phyloP scores from a whole-genome alignment of 805 yeast species.

The Kluyveromyces wickerhamii region DNA sequence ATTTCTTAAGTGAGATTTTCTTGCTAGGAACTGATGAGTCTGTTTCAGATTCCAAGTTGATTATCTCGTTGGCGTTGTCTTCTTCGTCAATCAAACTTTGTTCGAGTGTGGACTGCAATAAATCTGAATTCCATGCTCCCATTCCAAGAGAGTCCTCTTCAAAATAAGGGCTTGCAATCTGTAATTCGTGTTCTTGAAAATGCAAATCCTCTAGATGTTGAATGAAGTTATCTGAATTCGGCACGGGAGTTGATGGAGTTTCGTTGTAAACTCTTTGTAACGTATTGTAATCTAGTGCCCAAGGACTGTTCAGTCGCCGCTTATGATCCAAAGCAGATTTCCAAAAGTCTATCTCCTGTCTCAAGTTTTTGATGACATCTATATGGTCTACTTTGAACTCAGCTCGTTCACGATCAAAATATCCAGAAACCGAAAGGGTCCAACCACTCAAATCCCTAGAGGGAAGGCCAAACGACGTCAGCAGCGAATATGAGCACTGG shows the following conservation, averaged over 20 bases:
- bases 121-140: slow-evolving; percentile 1
- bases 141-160: not conserved
- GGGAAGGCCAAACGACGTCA: slow-evolving; percentile 18
- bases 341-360: slow-evolving; percentile 34
- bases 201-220: slow-evolving; percentile 17
- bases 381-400: slow-evolving; percentile 30
- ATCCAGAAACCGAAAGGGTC: slow-evolving; percentile 27
- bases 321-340: slow-evolving; percentile 20
- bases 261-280: slow-evolving; percentile 9
- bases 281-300: slow-evolving; percentile 25
- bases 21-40: too few relatives aligned
- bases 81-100: not conserved
- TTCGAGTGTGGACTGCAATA: not conserved
- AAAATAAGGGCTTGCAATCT: slow-evolving; percentile 16
- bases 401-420: slow-evolving; percentile 10
- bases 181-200: slow-evolving; percentile 12
- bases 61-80: too few relatives aligned
- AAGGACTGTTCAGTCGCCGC: slow-evolving; percentile 24
- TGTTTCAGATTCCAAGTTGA: too few relatives aligned
- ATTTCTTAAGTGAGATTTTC: too few relatives aligned
- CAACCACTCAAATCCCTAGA: slow-evolving; percentile 18
- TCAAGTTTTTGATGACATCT: slow-evolving; percentile 18
- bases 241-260: not conserved
- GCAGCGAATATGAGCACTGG: slow-evolving; percentile 17
- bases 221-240: slow-evolving; percentile 8